These are phyloP conservation scores for Ophiostoma montium DNA, from an alignment of 2,329 filamentous ascomycete species.

Conservation along the genomic window DNA sequence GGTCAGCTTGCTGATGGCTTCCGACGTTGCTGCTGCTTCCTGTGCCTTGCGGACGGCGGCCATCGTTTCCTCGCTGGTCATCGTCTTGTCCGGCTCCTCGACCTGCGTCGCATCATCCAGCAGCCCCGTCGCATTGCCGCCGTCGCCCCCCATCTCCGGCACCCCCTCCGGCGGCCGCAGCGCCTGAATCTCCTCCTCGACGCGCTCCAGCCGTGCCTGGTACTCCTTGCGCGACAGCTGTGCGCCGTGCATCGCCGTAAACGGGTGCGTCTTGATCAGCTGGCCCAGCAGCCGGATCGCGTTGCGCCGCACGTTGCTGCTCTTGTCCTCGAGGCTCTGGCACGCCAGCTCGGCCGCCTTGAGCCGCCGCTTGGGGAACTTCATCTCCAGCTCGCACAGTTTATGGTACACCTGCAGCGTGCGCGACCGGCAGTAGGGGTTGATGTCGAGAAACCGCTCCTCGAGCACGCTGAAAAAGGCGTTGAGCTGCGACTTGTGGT, in stretches of 20 bases:
- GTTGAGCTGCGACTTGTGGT: constrained; percentile 87
- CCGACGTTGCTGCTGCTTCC: constrained; percentile 76
- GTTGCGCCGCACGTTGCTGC: constrained; percentile 90
- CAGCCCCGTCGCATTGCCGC: constrained; percentile 51
- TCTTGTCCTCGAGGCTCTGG: constrained; percentile 89
- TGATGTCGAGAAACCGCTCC: constrained; percentile 89
- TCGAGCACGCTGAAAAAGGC: constrained; percentile 96
- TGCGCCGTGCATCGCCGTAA: constrained; percentile 79
- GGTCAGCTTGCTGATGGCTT: constrained; percentile 76
- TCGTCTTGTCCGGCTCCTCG: constrained; percentile 41
- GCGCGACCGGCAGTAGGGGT: constrained; percentile 87
- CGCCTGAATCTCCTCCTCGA: constrained; percentile 68
- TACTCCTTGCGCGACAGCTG: constrained; percentile 77
- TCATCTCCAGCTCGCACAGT: constrained; percentile 87
- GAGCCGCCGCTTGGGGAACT: constrained; percentile 85
- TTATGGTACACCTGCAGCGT: constrained; percentile 87
- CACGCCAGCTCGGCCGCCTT: constrained; percentile 76
- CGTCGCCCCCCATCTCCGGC: constrained; percentile 58
- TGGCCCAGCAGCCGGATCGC: constrained; percentile 84
- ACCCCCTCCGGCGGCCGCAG: constrained; percentile 64
- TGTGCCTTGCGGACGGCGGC: constrained; percentile 65
- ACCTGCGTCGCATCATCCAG: constrained; percentile 81
- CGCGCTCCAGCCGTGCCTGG: constrained; percentile 65
- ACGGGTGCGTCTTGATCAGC: constrained; percentile 87
- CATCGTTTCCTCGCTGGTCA: constrained; percentile 67